These are phyloP conservation scores for Dactylellina haptotyla DNA, from an alignment of 2,329 filamentous ascomycete genomes.

Conservation along the genomic window DNA sequence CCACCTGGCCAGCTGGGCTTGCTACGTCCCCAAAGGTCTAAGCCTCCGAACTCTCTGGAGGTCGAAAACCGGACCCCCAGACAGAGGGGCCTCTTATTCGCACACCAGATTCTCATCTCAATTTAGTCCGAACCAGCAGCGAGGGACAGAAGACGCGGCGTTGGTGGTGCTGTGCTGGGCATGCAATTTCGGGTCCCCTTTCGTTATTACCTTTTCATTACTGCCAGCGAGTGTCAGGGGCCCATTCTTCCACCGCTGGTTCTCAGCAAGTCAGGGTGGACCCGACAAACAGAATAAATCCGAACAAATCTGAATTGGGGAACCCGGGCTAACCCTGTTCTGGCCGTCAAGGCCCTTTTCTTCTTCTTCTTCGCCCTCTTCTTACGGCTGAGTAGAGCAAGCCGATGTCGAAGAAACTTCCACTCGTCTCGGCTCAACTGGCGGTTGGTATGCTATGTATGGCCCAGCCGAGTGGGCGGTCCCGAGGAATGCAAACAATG, in stretches of 20 bases:
- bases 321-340: too few relatives aligned
- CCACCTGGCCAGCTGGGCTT: slow-evolving; percentile 2
- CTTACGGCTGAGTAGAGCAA: too few relatives aligned
- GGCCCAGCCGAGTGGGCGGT: too few relatives aligned
- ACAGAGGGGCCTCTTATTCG: background rate
- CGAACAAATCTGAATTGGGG: too few relatives aligned
- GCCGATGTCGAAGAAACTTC: too few relatives aligned
- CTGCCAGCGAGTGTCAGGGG: slow-evolving; percentile 29
- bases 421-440: too few relatives aligned
- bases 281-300: slow-evolving; percentile 4
- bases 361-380: too few relatives aligned
- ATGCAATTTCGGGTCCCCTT: slow-evolving; percentile 24
- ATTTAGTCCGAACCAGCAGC: slow-evolving; percentile 19
- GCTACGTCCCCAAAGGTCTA: slow-evolving; percentile 12
- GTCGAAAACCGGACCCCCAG: slow-evolving; percentile 11
- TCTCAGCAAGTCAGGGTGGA: background rate
- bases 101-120: slow-evolving; percentile 17
- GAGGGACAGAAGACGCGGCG: slow-evolving; percentile 2
- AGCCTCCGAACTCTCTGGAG: too few relatives aligned
- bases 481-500: too few relatives aligned
- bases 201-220: too few relatives aligned
- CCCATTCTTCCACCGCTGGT: slow-evolving; percentile 36
- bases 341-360: too few relatives aligned
- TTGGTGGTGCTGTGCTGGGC: background rate
- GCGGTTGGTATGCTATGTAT: too few relatives aligned